Percentiles rank a stretch among this genome's conserved stretches.
phyloP scores from a whole-genome alignment of 768 basidiomycete species.

The Pisolithus microcarpus region DNA sequence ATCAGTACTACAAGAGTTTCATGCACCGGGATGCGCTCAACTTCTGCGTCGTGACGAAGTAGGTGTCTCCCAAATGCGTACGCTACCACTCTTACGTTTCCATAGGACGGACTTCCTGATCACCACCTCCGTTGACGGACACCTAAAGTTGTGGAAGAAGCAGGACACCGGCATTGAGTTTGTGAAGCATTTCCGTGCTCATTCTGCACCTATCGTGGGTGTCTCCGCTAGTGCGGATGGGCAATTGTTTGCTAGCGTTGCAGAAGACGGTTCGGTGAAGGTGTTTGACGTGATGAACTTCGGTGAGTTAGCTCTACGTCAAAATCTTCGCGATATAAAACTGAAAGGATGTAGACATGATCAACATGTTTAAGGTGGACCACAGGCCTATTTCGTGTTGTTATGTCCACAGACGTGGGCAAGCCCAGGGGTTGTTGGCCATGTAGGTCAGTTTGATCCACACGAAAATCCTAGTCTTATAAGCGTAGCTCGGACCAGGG shows the following conservation, averaged over 20 bases:
- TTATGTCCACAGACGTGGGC: slow-evolving; percentile 89
- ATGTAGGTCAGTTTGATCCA: slow-evolving; percentile 47
- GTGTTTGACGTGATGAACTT: slow-evolving; percentile 98
- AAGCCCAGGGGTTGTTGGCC: slow-evolving; percentile 83
- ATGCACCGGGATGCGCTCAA: slow-evolving; percentile 96
- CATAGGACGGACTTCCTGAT: slow-evolving; percentile 85
- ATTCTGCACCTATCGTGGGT: slow-evolving; percentile 67
- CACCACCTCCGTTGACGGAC: slow-evolving; percentile 92
- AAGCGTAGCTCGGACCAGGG: slow-evolving; percentile 64
- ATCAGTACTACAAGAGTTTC: slow-evolving; percentile 95
- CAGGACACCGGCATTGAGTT: slow-evolving; percentile 94
- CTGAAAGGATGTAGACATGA: slow-evolving; percentile 69
- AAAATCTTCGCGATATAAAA: background rate
- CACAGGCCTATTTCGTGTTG: slow-evolving; percentile 85
- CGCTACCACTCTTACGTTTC: slow-evolving; percentile 5
- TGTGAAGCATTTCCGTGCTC: slow-evolving; percentile 96
- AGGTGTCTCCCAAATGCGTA: slow-evolving; percentile 16
- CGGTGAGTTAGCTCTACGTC: slow-evolving; percentile 47
- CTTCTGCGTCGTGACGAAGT: slow-evolving; percentile 86
- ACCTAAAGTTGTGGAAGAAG: slow-evolving; percentile 99
- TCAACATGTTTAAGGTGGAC: slow-evolving; percentile 90
- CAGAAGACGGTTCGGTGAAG: slow-evolving; percentile 87
- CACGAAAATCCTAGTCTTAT: slow-evolving; percentile 9
- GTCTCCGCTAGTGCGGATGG: slow-evolving; percentile 90
- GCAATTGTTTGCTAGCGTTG: slow-evolving; percentile 82